Percentiles rank a stretch among this genome's conserved stretches.
Conservation (phyloP, 2,329 filamentous ascomycete species). For the Parastagonospora avenae region DNA sequence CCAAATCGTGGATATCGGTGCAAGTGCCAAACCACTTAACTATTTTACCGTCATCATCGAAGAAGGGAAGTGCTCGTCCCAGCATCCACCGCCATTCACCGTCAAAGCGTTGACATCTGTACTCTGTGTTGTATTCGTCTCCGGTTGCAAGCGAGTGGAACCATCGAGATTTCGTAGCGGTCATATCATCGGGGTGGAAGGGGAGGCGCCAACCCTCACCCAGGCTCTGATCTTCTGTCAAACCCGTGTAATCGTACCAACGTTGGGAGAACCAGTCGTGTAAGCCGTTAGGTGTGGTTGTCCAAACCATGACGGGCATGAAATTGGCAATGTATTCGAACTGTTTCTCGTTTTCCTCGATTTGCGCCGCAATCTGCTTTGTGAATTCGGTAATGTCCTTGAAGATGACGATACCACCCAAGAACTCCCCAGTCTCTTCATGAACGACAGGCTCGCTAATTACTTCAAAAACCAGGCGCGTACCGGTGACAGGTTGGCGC, state of each 20-base stretch:
- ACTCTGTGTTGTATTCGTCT: slow-evolving; percentile 69
- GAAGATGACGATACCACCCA: slow-evolving; percentile 74
- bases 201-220: slow-evolving; percentile 66
- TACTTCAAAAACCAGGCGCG: slow-evolving; percentile 66
- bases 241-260: slow-evolving; percentile 79
- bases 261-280: slow-evolving; percentile 76
- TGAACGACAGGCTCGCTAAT: slow-evolving; percentile 71
- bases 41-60: slow-evolving; percentile 69
- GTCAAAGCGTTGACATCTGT: slow-evolving; percentile 68
- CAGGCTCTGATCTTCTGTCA: slow-evolving; percentile 65
- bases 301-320: slow-evolving; percentile 68
- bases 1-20: slow-evolving; percentile 77
- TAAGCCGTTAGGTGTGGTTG: slow-evolving; percentile 67
- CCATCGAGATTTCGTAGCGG: slow-evolving; percentile 63
- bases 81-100: slow-evolving; percentile 82
- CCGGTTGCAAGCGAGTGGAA: slow-evolving; percentile 67
- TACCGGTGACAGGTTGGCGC: slow-evolving; percentile 58
- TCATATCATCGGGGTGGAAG: slow-evolving; percentile 74
- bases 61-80: slow-evolving; percentile 71
- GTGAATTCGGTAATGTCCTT: slow-evolving; percentile 74
- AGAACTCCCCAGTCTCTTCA: slow-evolving; percentile 69
- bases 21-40: slow-evolving; percentile 83
- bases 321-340: slow-evolving; percentile 78
- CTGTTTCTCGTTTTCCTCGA: slow-evolving; percentile 71
- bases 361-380: slow-evolving; percentile 71